Evolutionary conservation across 352 stramenopile species (phyloP), one percentile per base, ranked within the genome.

Genomic region (Achlya hypogyna): DNA sequence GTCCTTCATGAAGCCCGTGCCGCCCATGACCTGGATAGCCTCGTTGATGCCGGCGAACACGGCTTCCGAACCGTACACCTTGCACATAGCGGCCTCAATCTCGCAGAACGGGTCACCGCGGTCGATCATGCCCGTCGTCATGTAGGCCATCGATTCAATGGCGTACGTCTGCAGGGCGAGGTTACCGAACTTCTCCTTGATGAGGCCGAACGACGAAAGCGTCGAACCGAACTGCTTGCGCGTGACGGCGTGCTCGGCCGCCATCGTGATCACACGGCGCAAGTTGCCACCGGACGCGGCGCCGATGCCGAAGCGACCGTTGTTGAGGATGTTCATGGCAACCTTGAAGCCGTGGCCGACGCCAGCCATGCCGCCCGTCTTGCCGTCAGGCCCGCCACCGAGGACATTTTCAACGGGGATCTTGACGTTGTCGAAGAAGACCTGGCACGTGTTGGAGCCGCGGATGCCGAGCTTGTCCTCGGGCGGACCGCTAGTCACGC

Each of bases 401-500:
- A 97, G 75, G 29, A 97, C 86, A 63, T 96, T 96, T 70, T 94
- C 84, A 53, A 92, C 91, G 0, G 90, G 89, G 25, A 99, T 87
- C 72, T 96, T 89, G 58, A 95, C 92, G 75, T 98, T 93, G 52
- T 98, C 95, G 56, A 99, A 98, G 63, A 87, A 96, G 2, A 99
- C 81, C 62, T 97, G 84, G 70, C 94, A 98, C 1, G 96, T 99
- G 70, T 96, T 98, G n/a, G 92, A 98, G 18, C 95, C 96, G 49
- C 91, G 85, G 42, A 99, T 93, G 23, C 96, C 96, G n/a, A 99
- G 77, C 75, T 99, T 99, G 72, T 98, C 93, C 76, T 99, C 96
- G 5, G 93, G 87, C 22, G 84, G 87, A 5, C 96, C 95, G 53
- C 94, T 91, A 28, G 79, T 89, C 40, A 99, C 81, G 47, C 94